Percentiles rank a stretch among this genome's conserved stretches.
Conservation (phyloP, 148 eudicot genomes). For the Silene uniflora region DNA sequence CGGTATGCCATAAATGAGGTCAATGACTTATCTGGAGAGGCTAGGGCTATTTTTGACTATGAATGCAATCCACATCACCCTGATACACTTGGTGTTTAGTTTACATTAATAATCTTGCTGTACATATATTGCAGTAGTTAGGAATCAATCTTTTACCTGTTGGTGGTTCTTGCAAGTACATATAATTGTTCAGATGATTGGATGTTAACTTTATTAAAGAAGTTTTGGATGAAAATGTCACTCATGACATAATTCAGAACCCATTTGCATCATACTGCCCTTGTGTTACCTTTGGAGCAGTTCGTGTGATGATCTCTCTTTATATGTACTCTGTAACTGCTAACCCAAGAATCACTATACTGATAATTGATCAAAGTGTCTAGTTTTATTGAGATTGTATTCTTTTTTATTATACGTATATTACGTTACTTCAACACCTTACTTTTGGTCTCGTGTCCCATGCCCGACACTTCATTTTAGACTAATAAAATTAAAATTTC, state of each 20-base stretch:
- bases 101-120: slow-evolving; percentile 97
- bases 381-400: background rate
- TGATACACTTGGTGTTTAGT: slow-evolving; percentile 93
- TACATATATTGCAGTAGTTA: slow-evolving; percentile 92
- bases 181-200: background rate
- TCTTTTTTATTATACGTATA: no score
- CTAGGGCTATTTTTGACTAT: slow-evolving; percentile 70
- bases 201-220: background rate
- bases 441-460: no score
- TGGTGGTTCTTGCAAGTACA: background rate
- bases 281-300: no score
- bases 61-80: slow-evolving; percentile 90
- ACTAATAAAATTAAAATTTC: no score
- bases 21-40: slow-evolving; percentile 75
- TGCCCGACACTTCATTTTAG: no score
- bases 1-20: slow-evolving; percentile 85
- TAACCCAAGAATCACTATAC: slow-evolving; percentile 11
- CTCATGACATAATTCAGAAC: no score
- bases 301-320: no score
- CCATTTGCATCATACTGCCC: no score
- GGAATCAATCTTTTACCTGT: slow-evolving; percentile 37
- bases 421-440: no score
- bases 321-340: no score
- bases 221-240: background rate
- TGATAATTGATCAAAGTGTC: background rate